These are phyloP conservation scores for Fraxinus anomala DNA, from an alignment of 257 asterid species.

Conservation along the genomic window DNA sequence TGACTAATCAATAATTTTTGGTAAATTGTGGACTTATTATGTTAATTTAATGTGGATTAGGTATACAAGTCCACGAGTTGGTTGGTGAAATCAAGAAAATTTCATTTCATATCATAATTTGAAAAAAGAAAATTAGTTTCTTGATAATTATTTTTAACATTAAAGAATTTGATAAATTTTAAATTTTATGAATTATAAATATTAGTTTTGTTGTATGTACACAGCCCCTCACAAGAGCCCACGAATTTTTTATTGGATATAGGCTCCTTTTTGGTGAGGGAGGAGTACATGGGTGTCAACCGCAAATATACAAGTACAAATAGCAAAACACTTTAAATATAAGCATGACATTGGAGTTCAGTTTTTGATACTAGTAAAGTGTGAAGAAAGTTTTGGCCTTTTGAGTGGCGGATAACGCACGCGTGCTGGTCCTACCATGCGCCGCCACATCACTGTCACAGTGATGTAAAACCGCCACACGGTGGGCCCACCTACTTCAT, in stretches of 20 bases:
- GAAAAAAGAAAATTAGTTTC: neutral
- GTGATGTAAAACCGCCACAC: neutral
- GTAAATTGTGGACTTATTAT: conserved; percentile 1
- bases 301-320: too few relatives aligned
- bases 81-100: conserved; percentile 22
- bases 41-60: conserved; percentile 1
- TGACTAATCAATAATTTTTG: neutral
- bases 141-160: neutral
- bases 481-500: neutral
- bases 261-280: too few relatives aligned
- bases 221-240: too few relatives aligned
- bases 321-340: too few relatives aligned
- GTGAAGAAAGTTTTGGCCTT: neutral
- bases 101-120: neutral
- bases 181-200: neutral
- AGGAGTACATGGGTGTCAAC: too few relatives aligned
- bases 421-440: neutral
- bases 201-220: too few relatives aligned
- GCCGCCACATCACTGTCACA: neutral
- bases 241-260: too few relatives aligned
- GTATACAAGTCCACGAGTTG: conserved; percentile 25
- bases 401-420: neutral
- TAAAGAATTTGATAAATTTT: neutral
- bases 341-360: neutral
- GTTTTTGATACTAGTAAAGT: neutral